These are phyloP conservation scores for Xylaria intraflava DNA, from an alignment of 495 filamentous ascomycete genomes.

Conservation along the genomic window DNA sequence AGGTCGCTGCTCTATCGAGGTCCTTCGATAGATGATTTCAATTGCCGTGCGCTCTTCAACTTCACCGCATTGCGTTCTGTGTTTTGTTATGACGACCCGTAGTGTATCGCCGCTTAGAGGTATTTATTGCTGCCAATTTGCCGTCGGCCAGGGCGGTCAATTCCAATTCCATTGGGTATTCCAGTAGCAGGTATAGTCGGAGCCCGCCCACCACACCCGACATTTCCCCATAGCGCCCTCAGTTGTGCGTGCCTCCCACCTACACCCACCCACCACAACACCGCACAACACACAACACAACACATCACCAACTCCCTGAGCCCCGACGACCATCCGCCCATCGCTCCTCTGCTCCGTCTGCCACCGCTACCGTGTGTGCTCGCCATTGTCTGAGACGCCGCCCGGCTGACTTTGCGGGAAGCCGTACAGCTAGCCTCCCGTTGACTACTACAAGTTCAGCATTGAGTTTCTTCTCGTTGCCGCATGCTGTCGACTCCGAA, in stretches of 20 bases:
- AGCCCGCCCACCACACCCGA: constrained; percentile 9
- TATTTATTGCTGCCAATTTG: no score
- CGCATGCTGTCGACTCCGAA: neutral
- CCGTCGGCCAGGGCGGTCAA: no score
- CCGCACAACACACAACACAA: no score
- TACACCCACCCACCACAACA: no score
- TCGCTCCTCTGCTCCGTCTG: neutral
- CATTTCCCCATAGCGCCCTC: constrained; percentile 3
- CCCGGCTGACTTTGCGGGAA: neutral
- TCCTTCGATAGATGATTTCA: neutral
- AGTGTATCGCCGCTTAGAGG: no score
- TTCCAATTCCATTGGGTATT: no score
- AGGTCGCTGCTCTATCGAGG: neutral
- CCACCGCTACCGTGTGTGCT: neutral
- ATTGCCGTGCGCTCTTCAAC: neutral
- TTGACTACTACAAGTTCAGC: neutral
- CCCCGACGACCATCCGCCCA: neutral
- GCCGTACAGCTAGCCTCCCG: neutral
- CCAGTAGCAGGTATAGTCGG: neutral
- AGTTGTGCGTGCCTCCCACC: neutral
- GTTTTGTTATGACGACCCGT: no score
- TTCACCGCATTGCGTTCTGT: neutral
- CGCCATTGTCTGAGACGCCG: neutral
- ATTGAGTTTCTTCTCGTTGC: neutral
- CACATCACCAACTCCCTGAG: no score